phyloP scores from a whole-genome alignment of 2,329 filamentous ascomycete genomes.

The Aspergillus intermedius region DNA sequence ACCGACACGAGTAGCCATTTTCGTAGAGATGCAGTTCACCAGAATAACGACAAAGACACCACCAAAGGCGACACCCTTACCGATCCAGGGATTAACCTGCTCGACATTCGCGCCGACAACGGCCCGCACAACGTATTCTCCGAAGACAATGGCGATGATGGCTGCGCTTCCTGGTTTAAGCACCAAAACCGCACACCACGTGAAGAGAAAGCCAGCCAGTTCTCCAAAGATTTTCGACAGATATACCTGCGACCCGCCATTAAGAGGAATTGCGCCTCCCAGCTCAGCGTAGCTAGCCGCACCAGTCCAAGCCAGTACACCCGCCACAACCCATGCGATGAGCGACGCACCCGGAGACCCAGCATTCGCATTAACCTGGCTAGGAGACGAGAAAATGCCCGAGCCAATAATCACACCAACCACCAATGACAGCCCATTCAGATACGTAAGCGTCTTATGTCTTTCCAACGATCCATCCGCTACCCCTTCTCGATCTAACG shows the following conservation, averaged over 20 bases:
- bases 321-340: constrained; percentile 85
- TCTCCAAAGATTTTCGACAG: constrained; percentile 95
- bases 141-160: constrained; percentile 96
- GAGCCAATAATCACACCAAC: constrained; percentile 92
- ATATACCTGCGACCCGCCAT: constrained; percentile 90
- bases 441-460: constrained; percentile 88
- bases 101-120: constrained; percentile 80
- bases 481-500: constrained; percentile 51
- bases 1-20: constrained; percentile 76
- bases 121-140: constrained; percentile 89
- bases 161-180: constrained; percentile 89
- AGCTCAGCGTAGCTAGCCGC: constrained; percentile 93
- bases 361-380: constrained; percentile 83
- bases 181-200: constrained; percentile 91
- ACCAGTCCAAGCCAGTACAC: constrained; percentile 92
- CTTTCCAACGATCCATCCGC: constrained; percentile 82
- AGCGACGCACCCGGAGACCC: constrained; percentile 86
- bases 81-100: constrained; percentile 76
- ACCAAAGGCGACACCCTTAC: constrained; percentile 75
- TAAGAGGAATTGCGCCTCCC: constrained; percentile 89
- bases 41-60: constrained; percentile 72
- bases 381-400: constrained; percentile 91
- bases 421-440: constrained; percentile 88
- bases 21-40: constrained; percentile 86
- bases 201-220: constrained; percentile 85